Evolutionary conservation across 129 eudicot genomes (phyloP), one percentile per base, ranked within the genome.

Genomic region (Flaveria brownii): DNA sequence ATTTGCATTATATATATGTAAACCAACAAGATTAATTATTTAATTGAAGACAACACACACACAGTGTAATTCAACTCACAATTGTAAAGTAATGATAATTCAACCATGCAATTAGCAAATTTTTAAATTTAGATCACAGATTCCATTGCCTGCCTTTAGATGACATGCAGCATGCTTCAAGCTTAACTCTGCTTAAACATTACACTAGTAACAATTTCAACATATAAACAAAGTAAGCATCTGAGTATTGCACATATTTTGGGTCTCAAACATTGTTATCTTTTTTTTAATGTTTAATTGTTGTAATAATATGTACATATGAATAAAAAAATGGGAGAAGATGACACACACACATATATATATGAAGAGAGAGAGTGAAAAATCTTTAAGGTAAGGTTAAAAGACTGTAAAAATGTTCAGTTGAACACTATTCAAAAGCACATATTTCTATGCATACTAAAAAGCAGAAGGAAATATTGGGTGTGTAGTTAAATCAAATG

Each of bases 401-500:
- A 77, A 79, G 55, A 83, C 67, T 54, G 73, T 23, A 83, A 71
- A 79, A 72, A 83, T 72, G 68, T 83, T 62, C 70, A 75, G 78
- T 70, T 68, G 64, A 45, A 30, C 77, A 78, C 84, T 79, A 41
- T 59, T 70, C 30, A 77, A 81, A 81, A 56, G 82, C 91, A 88
- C 94, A 80, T 70, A 85, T 67, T 88, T 85, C 91, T 77, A 85
- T 59, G 85, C 46, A 71, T 57, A 81, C 73, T 79, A 73, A 83
- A 76, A 77, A 83, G 92, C 90, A 91, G 59, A 80, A 91, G 81
- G 92, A 87, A 74, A 86, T 88, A 83, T 83, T 82, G 86, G 15
- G 36, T 78, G 91, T 80, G 83, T 87, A 82, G 91, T 89, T 85
- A 86, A 84, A 89, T 89, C 96, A 87, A 86, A 83, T 87, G 46